Percentiles rank a stretch among this genome's conserved stretches.
Evolutionary conservation across 371 early-diverging fungal genomes (phyloP).

Genomic region (Dichotomocladium elegans): DNA sequence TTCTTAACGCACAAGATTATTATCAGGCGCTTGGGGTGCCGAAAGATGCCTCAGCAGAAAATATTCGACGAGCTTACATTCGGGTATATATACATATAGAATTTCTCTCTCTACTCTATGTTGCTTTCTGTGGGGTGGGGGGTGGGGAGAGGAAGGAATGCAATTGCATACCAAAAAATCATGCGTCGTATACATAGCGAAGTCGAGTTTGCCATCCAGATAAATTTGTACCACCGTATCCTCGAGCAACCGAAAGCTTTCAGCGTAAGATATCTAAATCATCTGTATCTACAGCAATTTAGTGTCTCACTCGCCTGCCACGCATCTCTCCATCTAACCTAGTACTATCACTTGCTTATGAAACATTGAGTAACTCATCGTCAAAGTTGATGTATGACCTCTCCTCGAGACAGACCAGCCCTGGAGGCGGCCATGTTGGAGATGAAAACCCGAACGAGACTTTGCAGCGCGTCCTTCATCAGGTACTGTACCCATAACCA

Average conservation of each 20-base stretch:
- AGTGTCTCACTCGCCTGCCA: neutral
- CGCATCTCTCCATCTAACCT: neutral
- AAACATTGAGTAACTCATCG: slow-evolving; percentile 57
- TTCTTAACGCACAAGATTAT: slow-evolving; percentile 29
- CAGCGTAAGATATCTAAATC: slow-evolving; percentile 32
- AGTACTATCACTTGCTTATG: slow-evolving; percentile 60
- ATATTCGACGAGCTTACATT: slow-evolving; percentile 43
- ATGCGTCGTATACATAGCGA: slow-evolving; percentile 19
- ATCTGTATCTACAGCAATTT: neutral
- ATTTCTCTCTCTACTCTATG: too few relatives aligned
- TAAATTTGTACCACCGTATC: slow-evolving; percentile 27
- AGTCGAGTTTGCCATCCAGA: slow-evolving; percentile 46
- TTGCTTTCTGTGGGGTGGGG: too few relatives aligned
- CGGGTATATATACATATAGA: too few relatives aligned
- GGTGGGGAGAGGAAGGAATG: too few relatives aligned
- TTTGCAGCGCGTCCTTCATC: slow-evolving; percentile 52
- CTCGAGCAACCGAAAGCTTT: slow-evolving; percentile 33
- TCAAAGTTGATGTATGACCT: slow-evolving; percentile 52
- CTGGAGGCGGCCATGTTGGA: slow-evolving; percentile 18
- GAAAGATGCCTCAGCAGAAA: slow-evolving; percentile 25
- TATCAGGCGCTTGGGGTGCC: slow-evolving; percentile 30
- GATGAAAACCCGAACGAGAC: slow-evolving; percentile 42
- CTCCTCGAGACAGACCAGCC: slow-evolving; percentile 15
- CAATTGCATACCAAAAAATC: neutral
- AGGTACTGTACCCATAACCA: too few relatives aligned